These are phyloP conservation scores for Metschnikowia vanudenii DNA, from an alignment of 805 yeast species.

Conservation along the genomic window DNA sequence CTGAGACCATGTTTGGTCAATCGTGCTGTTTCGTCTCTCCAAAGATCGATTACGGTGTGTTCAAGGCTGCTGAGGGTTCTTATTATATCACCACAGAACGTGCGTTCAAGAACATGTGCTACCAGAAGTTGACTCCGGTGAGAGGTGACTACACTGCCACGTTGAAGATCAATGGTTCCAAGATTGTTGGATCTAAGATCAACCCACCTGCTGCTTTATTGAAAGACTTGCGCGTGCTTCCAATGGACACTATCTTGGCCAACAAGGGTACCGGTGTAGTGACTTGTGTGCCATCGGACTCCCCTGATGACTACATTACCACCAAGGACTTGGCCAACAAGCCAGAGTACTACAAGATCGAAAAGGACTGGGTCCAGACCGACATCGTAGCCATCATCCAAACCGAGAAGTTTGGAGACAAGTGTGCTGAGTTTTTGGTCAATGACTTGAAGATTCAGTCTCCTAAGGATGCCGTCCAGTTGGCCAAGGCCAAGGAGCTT, in stretches of 20 bases:
- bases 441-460: conserved; percentile 88
- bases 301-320: conserved; percentile 95
- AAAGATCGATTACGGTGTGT: conserved; percentile 87
- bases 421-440: conserved; percentile 80
- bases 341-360: conserved; percentile 84
- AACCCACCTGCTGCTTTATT: conserved; percentile 77
- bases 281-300: conserved; percentile 98
- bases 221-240: conserved; percentile 75
- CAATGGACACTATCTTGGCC: conserved; percentile 96
- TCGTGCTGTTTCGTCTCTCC: conserved; percentile 98
- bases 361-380: conserved; percentile 79
- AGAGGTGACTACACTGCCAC: conserved; percentile 75
- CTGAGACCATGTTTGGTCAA: conserved; percentile 99
- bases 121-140: conserved; percentile 85
- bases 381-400: conserved; percentile 72
- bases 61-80: conserved; percentile 74
- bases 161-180: conserved; percentile 62
- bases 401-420: conserved; percentile 85
- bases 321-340: conserved; percentile 79
- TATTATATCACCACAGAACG: conserved; percentile 87
- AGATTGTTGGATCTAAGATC: conserved; percentile 82
- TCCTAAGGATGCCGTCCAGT: conserved; percentile 84
- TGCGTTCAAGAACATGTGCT: conserved; percentile 96
- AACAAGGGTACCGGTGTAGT: conserved; percentile 98
- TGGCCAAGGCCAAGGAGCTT: conserved; percentile 88